Evolutionary conservation across 371 early-diverging fungal species (phyloP).

Genomic region (Sporodiniella umbellata): DNA sequence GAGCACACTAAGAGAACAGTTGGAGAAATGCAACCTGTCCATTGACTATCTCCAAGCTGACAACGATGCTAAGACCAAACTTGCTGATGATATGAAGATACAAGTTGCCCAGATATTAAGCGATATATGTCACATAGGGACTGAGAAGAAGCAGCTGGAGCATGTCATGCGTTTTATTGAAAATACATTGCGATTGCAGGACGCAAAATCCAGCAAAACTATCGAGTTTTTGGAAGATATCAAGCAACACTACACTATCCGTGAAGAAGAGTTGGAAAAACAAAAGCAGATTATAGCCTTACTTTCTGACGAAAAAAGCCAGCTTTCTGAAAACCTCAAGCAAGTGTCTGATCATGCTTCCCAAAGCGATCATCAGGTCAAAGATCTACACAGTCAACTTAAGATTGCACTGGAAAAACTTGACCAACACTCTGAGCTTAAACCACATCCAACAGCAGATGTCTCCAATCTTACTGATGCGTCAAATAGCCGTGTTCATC

Average conservation of each 20-base stretch:
- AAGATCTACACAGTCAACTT: conserved; percentile 12
- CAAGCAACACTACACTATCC: conserved; percentile 21
- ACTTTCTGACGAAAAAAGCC: conserved; percentile 22
- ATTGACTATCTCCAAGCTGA: conserved; percentile 25
- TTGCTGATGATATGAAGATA: conserved; percentile 15
- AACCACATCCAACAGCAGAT: no score
- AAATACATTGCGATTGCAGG: conserved; percentile 28
- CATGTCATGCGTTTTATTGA: conserved; percentile 31
- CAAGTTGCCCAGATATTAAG: conserved; percentile 23
- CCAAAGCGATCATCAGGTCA: conserved; percentile 15
- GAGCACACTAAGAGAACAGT: conserved; percentile 19
- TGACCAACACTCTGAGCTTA: conserved; percentile 9
- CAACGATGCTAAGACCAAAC: conserved; percentile 17
- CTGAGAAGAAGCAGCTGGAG: conserved; percentile 32
- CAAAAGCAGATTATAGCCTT: conserved; percentile 13
- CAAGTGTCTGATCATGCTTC: conserved; percentile 19
- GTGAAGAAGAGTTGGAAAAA: conserved; percentile 30
- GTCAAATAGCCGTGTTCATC: conserved; percentile 13
- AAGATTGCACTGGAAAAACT: conserved; percentile 8
- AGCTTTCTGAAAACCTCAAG: conserved; percentile 15
- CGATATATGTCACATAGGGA: conserved; percentile 27
- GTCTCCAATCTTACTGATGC: conserved; percentile 5
- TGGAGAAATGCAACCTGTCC: conserved; percentile 27
- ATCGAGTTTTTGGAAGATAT: conserved; percentile 29
- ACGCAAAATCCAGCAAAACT: conserved; percentile 27